These are phyloP conservation scores for Aspergillus ruber DNA, from an alignment of 2,329 filamentous ascomycete genomes.

Conservation along the genomic window DNA sequence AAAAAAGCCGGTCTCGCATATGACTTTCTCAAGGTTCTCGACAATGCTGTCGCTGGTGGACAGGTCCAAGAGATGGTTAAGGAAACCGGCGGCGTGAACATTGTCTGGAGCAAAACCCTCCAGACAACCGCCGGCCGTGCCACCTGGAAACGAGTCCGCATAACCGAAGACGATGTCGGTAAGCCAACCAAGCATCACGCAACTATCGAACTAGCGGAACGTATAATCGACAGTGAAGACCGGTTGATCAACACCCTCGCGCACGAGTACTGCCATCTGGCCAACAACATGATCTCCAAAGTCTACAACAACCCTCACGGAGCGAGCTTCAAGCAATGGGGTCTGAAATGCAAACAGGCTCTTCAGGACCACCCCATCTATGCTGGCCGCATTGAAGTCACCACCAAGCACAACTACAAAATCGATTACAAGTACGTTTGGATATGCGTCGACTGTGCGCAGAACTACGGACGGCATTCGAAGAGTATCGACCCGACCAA, in stretches of 20 bases:
- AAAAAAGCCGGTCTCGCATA: constrained; percentile 49
- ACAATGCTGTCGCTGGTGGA: constrained; percentile 45
- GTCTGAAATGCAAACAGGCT: constrained; percentile 30
- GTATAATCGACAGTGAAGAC: constrained; percentile 72
- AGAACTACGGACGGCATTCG: constrained; percentile 75
- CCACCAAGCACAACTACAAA: constrained; percentile 81
- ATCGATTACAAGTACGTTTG: constrained; percentile 93
- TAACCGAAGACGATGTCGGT: constrained; percentile 7
- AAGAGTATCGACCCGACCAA: constrained; percentile 70
- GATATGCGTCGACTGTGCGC: constrained; percentile 63
- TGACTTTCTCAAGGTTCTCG: constrained; percentile 51
- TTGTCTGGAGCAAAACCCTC: constrained; percentile 58
- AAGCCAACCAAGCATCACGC: constrained; percentile 53
- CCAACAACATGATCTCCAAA: constrained; percentile 80
- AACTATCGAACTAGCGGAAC: constrained; percentile 79
- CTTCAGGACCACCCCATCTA: constrained; percentile 47
- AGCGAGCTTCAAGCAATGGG: constrained; percentile 72
- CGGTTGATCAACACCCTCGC: constrained; percentile 85
- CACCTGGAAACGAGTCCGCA: constrained; percentile 59
- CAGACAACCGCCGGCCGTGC: constrained; percentile 60
- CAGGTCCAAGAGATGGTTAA: constrained; percentile 44
- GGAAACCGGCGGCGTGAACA: constrained; percentile 51
- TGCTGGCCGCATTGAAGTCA: constrained; percentile 61
- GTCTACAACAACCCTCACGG: constrained; percentile 75
- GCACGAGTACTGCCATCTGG: constrained; percentile 92